Base-by-base conservation (phyloP, 2,329 filamentous ascomycete genomes). In the Pestalotiopsis sp. region DNA sequence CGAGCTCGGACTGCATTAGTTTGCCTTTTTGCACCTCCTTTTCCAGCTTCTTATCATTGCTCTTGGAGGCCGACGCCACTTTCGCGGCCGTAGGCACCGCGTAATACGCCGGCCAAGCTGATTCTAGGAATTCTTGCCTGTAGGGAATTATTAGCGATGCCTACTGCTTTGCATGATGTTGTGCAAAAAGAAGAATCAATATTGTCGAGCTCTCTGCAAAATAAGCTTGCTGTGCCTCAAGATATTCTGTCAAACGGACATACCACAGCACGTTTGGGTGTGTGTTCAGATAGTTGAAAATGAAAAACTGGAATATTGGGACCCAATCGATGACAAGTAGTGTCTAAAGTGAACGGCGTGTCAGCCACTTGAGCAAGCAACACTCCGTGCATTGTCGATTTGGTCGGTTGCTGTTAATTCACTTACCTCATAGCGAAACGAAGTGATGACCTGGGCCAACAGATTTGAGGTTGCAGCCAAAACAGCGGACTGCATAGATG, bases 181-280 rank as follows among this genome's bases (percentile, higher is more conserved):
- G 5, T 25, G n/a, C 7, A 31, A 11, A 58, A 14, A 17, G 13
- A 49, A 23, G 20, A 17, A 49, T 14, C n/a, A 17, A 49, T 14
- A 4, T 14, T 49, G 41, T 17, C n/a, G 13, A 14, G n/a, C 1
- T 4, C 20, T 23, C 41, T 58, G 20, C 56, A 58, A 14, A 27
- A 25, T 27, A 27, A 58, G 20, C 56, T 58, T 25, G 14, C n/a
- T 13, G 7, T 58, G 56, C 20, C 2, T 58, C 17, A 61, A 17
- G 1, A n/a, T 17, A 3, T 1, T 49, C 13, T n/a, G 72, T 23
- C 20, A 23, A 23, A 23, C 20, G 20, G 20, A 79, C 82, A 73
- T 79, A 90, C 94, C 94, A 97, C 74, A 93, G 77, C 77, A 94
- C 93, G 81, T 98, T 98, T 59, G 92, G 92, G 2, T 94, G 94